Evolutionary conservation across 805 yeast species (phyloP).

Genomic region (Candida nemodendra): DNA sequence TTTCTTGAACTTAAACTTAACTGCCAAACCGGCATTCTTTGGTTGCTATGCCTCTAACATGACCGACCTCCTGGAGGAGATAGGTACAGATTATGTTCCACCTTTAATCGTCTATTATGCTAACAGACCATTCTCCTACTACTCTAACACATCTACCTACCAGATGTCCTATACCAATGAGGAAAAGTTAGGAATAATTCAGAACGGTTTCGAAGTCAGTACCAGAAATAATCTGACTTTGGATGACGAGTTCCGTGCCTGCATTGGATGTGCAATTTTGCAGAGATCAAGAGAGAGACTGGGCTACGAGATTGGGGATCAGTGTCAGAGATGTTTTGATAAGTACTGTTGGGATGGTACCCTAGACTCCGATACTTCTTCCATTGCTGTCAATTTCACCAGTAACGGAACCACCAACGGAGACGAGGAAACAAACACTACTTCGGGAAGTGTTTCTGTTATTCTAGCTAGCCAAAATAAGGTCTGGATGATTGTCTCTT

Average conservation of each 20-base stretch:
- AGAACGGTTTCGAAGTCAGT: slow-evolving; percentile 72
- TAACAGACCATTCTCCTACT: slow-evolving; percentile 62
- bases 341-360: slow-evolving; percentile 60
- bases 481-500: slow-evolving; percentile 3
- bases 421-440: slow-evolving; percentile 25
- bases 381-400: slow-evolving; percentile 37
- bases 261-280: slow-evolving; percentile 81
- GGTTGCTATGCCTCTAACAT: slow-evolving; percentile 73
- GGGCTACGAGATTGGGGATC: slow-evolving; percentile 57
- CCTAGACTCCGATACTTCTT: slow-evolving; percentile 13
- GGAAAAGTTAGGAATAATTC: slow-evolving; percentile 58
- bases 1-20: slow-evolving; percentile 57
- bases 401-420: slow-evolving; percentile 37
- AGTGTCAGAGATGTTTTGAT: slow-evolving; percentile 69
- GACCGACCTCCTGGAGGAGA: slow-evolving; percentile 46
- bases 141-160: slow-evolving; percentile 72
- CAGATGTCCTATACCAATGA: slow-evolving; percentile 58
- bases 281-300: slow-evolving; percentile 75
- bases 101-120: slow-evolving; percentile 80
- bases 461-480: background rate
- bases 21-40: slow-evolving; percentile 73
- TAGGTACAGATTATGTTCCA: slow-evolving; percentile 43
- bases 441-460: slow-evolving; percentile 18
- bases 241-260: slow-evolving; percentile 66
- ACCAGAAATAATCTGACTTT: slow-evolving; percentile 65